A percentile compares a stretch with the other conserved stretches of the same genome.
phyloP scores from a whole-genome alignment of 345 rosid genomes.

The Erucastrum elatum region DNA sequence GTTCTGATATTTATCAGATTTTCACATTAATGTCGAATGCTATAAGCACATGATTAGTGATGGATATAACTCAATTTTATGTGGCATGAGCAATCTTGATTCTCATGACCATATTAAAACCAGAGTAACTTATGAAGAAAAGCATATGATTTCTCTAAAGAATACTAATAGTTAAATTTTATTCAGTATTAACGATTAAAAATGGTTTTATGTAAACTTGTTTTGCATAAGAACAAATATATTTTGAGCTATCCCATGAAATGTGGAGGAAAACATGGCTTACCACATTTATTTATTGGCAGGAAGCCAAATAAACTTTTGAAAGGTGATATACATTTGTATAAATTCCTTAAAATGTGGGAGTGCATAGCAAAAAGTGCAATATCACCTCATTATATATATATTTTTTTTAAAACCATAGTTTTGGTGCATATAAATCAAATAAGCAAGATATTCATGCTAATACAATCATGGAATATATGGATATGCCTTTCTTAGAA shows the following conservation, averaged over 20 bases:
- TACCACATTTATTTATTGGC: not conserved
- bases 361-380: not conserved
- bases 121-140: not conserved
- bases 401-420: not conserved
- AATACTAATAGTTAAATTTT: not conserved
- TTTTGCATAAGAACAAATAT: not conserved
- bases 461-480: not conserved
- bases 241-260: not conserved
- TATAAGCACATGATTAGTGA: not conserved
- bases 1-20: not conserved
- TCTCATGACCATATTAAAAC: not conserved
- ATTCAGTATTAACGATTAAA: not conserved
- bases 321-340: not conserved
- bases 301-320: not conserved
- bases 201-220: not conserved
- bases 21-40: not conserved
- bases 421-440: not conserved
- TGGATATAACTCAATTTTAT: not conserved
- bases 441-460: not conserved
- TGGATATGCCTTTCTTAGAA: not conserved
- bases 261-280: not conserved
- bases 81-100: not conserved
- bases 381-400: not conserved
- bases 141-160: not conserved
- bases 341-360: not conserved